Conservation (phyloP, 108 stramenopile species). For the Fistulifera solaris region DNA sequence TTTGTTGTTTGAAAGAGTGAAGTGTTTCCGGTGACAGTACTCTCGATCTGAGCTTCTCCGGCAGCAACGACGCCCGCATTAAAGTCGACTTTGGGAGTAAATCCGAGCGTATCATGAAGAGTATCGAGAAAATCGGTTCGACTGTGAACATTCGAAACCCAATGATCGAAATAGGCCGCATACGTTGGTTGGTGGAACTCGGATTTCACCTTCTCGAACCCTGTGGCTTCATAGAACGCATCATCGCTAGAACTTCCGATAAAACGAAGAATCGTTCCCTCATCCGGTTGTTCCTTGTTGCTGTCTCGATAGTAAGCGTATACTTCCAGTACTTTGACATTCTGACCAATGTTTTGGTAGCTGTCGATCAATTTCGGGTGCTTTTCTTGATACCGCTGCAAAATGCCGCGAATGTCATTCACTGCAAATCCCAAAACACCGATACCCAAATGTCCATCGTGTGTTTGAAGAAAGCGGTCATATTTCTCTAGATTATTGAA, state of each 20-base stretch:
- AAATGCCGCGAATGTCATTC: constrained; percentile 35
- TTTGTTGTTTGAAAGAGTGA: constrained; percentile 32
- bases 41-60: constrained; percentile 85
- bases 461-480: constrained; percentile 39
- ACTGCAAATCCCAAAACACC: constrained; percentile 69
- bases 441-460: constrained; percentile 56
- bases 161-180: constrained; percentile 81
- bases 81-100: constrained; percentile 77
- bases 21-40: constrained; percentile 78
- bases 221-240: constrained; percentile 39
- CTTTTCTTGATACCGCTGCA: constrained; percentile 29
- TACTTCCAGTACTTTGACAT: constrained; percentile 57
- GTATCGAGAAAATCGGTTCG: constrained; percentile 74
- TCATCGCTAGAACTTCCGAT: constrained; percentile 23
- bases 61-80: constrained; percentile 89
- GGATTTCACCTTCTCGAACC: constrained; percentile 45
- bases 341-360: constrained; percentile 13
- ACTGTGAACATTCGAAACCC: constrained; percentile 63
- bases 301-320: constrained; percentile 63
- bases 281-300: constrained; percentile 21
- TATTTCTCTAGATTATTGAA: constrained; percentile 23
- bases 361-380: constrained; percentile 55
- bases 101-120: constrained; percentile 67
- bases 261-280: constrained; percentile 73
- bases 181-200: constrained; percentile 40